Base-by-base conservation (phyloP, 805 yeast genomes). In the Metschnikowia continentalis region DNA sequence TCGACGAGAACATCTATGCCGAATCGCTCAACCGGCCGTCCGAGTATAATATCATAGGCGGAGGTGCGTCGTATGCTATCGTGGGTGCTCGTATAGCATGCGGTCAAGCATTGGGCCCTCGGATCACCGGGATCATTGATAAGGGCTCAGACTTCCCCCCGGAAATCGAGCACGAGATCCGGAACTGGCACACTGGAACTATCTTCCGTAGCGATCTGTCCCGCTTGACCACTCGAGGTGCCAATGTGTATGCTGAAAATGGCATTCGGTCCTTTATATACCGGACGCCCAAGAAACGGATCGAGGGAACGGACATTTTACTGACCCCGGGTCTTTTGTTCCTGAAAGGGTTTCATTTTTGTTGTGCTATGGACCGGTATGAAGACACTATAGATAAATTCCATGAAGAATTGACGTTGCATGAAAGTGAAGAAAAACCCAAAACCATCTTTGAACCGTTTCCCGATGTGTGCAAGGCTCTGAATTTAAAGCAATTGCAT, bases 1-100 rank as follows among this genome's bases (percentile, higher is more conserved):
- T 91, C 15, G 98, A 91, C 66, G 96, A 89, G 56, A 88, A 90
- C 57, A 83, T 80, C 50, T 83, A 80, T 60, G 76, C 80, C 0
- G 63, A 66, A 46, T 57, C 66, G 48, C 55, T 68, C 54, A 46
- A 69, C 51, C 49, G 74, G 56, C 55, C 51, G 38, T 59, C 69
- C 22, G 73, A 71, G 56, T 64, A 59, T 54, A 65, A 88, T 62
- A 75, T 91, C 6, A 74, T 88, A 43, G 98, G 98, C 0, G 98
- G 98, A 2, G 98, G 91, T 2, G 97, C 96, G 0, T 80, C 92
- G 0, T 91, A 79, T 64, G 90, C 90, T 1, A 79, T 83, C 1
- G 69, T 86, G 14, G 97, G 97, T 0, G 83, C 89, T 0, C 70
- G 91, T 22, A 71, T 88, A 46, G 71, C 82, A 1, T 61, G 79